Evolutionary conservation across 352 stramenopile genomes (phyloP), one percentile per base, ranked within the genome.

Genomic region (Poterioochromonas sp.): DNA sequence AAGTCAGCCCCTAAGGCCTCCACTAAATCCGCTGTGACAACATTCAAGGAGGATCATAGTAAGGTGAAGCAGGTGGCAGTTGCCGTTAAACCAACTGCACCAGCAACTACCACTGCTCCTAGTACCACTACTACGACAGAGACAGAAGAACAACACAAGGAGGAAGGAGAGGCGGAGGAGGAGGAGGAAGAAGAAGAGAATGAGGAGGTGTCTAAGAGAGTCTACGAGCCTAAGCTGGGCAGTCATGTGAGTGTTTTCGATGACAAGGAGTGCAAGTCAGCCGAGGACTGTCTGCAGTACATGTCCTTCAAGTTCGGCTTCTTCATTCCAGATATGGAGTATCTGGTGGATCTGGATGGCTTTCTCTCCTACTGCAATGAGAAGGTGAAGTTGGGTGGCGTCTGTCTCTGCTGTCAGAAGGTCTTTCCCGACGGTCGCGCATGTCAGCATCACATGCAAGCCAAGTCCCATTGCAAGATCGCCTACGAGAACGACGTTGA

Each of bases 311-410:
- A 90, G 76, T 90, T 94, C 82, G 90, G 90, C 20, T 96, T 97
- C 81, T 95, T 96, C 81, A 89, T 97, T 51, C 92, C 92, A 2
- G 92, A 97, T 76, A 82, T 91, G 39, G 90, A 96, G 77, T 96
- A 91, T 79, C 81, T 97, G 34, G 84, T 88, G 26, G 89, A 97
- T 76, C 41, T 90, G 0, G 84, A 92, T 81, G 92, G 91, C 0
- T 84, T 97, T 37, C 80, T 97, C 0, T 80, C 78, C 32, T 97
- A 97, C 81, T 77, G 95, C 44, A 86, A 87, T 8, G 89, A 95
- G 82, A 97, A 96, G 81, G 91, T 96, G 74, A 95, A 95, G 85
- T 2, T 95, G 0, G 89, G 89, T 8, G 86, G 92, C 77, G 91
- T 94, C 76, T 96, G 90, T 76, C 79, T 96, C 68, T 94, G 91